Percentiles rank a stretch among this genome's conserved stretches.
phyloP scores from a whole-genome alignment of 768 basidiomycete genomes.

The Pulveroboletus sp. region DNA sequence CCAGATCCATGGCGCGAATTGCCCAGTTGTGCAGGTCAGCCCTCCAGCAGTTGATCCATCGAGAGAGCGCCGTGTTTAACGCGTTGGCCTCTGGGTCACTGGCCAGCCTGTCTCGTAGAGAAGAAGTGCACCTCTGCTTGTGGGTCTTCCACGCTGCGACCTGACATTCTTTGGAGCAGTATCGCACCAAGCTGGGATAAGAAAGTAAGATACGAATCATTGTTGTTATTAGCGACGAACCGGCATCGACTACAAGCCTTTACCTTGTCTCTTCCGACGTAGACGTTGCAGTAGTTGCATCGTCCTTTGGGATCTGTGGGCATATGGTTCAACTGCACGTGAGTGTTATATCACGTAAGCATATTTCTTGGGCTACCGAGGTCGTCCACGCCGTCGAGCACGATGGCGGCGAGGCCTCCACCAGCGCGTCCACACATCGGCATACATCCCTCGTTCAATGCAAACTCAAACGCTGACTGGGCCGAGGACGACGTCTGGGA shows the following conservation, averaged over 20 bases:
- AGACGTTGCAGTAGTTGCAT: constrained; percentile 22
- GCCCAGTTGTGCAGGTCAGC: constrained; percentile 15
- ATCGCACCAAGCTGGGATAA: constrained; percentile 22
- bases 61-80: constrained; percentile 22
- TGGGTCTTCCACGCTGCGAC: constrained; percentile 29
- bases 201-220: not conserved
- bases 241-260: constrained; percentile 24
- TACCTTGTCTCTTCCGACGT: constrained; percentile 24
- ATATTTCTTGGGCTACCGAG: constrained; percentile 1
- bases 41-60: constrained; percentile 27
- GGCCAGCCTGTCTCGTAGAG: constrained; percentile 12
- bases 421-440: constrained; percentile 74
- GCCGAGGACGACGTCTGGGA: constrained; percentile 90
- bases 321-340: not conserved
- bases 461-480: constrained; percentile 58
- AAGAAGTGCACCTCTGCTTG: constrained; percentile 16
- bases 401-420: constrained; percentile 59
- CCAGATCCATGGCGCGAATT: constrained; percentile 23
- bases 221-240: constrained; percentile 8
- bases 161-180: constrained; percentile 30
- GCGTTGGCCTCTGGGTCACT: constrained; percentile 11
- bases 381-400: constrained; percentile 18
- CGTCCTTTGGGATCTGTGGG: constrained; percentile 20
- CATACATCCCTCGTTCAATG: constrained; percentile 47
- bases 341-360: not conserved